These are phyloP conservation scores for Phyllosticta citriasiana DNA, from an alignment of 2,329 filamentous ascomycete genomes.

Conservation along the genomic window DNA sequence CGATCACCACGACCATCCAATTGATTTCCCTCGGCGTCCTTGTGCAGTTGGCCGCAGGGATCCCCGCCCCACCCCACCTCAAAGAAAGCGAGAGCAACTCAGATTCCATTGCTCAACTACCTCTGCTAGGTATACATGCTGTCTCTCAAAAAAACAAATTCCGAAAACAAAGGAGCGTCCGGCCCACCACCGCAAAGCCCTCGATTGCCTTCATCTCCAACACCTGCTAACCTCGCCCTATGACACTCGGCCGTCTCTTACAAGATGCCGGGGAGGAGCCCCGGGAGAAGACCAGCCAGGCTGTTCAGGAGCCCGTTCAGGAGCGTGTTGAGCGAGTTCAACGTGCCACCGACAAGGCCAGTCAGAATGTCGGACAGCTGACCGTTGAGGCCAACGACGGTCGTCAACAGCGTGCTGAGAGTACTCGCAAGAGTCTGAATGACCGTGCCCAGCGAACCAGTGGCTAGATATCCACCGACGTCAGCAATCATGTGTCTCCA, in stretches of 20 bases:
- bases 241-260: neutral
- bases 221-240: no score
- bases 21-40: neutral
- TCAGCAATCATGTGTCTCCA: neutral
- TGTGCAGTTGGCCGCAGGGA: neutral
- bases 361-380: neutral
- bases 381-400: no score
- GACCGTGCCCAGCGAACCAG: neutral
- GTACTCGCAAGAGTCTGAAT: neutral
- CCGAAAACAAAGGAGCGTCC: no score
- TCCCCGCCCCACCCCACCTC: neutral
- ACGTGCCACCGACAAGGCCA: neutral
- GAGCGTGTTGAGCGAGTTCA: neutral
- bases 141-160: no score
- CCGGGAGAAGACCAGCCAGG: neutral
- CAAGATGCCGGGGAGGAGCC: neutral
- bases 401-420: neutral
- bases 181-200: no score
- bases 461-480: neutral
- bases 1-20: neutral
- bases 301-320: neutral
- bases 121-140: no score
- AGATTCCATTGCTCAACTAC: neutral
- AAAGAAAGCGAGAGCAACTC: neutral
- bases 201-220: no score